phyloP scores from a whole-genome alignment of 2,329 filamentous ascomycete species.

The Salinomyces thailandicus region DNA sequence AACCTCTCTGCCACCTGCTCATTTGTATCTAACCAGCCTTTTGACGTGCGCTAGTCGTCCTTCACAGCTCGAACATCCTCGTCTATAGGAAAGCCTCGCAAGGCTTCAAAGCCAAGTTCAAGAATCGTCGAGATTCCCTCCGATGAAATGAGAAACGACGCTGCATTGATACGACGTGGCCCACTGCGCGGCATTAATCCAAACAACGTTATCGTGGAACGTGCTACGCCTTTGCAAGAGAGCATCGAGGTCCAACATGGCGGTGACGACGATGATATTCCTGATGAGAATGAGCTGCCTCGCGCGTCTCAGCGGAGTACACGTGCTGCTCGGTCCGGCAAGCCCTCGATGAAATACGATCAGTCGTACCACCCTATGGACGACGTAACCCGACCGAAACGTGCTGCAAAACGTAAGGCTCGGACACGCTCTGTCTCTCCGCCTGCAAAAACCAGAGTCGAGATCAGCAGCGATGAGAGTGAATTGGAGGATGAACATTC shows the following conservation, averaged over 20 bases:
- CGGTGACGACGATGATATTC: not conserved
- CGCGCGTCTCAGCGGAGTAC: not conserved
- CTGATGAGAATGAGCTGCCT: not conserved
- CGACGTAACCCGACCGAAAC: slow-evolving; percentile 7
- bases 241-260: not conserved
- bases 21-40: too few species aligned
- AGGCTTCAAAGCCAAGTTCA: too few species aligned
- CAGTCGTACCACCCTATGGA: slow-evolving; percentile 16
- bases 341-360: slow-evolving; percentile 5
- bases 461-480: slow-evolving; percentile 1
- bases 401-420: slow-evolving; percentile 6
- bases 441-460: not conserved
- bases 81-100: too few species aligned
- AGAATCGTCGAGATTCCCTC: too few species aligned
- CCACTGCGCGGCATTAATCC: not conserved
- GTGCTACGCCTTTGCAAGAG: not conserved
- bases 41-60: too few species aligned
- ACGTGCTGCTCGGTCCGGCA: slow-evolving; percentile 4
- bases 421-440: slow-evolving; percentile 3
- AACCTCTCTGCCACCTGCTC: too few species aligned
- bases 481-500: too few species aligned
- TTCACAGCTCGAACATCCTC: too few species aligned
- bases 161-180: not conserved
- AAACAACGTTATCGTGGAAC: not conserved
- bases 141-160: too few species aligned